Base-by-base conservation (phyloP, 2,329 filamentous ascomycete genomes). In the Cladosporium phlei region DNA sequence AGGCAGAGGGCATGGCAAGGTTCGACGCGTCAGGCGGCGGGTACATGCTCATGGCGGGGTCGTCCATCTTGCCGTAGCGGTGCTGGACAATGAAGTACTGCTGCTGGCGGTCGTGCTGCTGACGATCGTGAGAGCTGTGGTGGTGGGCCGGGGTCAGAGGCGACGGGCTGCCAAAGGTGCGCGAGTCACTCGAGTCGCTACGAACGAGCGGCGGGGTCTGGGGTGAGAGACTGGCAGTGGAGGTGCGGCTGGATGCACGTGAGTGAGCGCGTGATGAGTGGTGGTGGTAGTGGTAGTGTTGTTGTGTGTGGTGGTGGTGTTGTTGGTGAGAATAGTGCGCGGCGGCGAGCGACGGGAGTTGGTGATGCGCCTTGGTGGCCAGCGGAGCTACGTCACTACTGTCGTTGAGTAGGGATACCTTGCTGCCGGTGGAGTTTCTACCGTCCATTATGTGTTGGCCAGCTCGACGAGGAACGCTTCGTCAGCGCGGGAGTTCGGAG, bases 321-420 rank as follows among this genome's bases (percentile, higher is more conserved):
- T 34, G 37, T 37, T 37, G 29, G 32, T 37, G 27, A n/a, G 20
- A 14, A 17, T 33, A 22, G 3, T 21, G 20, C 8, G 33, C 33
- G 20, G 39, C 35, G 38, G 40, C 32, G 33, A 45, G 43, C 35
- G 46, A 38, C 46, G 46, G 46, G 46, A 48, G 46, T 48, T 48
- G 44, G 25, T 32, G 37, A n/a, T 44, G 43, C 40, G 45, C 30
- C 17, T 61, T 57, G 39, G 19, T 38, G 33, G 35, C 37, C 28
- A 34, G 35, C 25, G 38, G 25, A 56, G 47, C 60, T 60, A 50
- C 48, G 42, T 50, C 48, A 50, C 46, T 48, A 39, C 64, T 66
- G 61, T 72, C 70, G 68, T 73, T 74, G 62, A 74, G 65, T 58
- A 75, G 65, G 59, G 71, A 74, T 60, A 74, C 70, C 59, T 66